These are phyloP conservation scores for Curvularia spicifera DNA, from an alignment of 2,329 filamentous ascomycete species.

Conservation along the genomic window DNA sequence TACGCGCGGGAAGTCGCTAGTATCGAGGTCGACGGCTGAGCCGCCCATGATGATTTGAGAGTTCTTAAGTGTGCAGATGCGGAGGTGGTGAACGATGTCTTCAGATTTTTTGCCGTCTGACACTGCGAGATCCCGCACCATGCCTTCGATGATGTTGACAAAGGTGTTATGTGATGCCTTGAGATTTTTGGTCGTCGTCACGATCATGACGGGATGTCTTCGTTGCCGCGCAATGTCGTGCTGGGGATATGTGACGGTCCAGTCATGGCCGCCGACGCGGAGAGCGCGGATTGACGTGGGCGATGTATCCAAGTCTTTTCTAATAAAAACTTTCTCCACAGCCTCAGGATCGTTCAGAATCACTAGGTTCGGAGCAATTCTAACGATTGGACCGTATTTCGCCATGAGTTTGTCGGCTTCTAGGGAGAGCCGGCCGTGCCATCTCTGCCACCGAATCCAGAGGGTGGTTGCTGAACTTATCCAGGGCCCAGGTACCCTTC, in stretches of 20 bases:
- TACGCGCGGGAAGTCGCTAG: constrained; percentile 21
- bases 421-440: constrained; percentile 27
- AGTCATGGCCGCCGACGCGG: constrained; percentile 29
- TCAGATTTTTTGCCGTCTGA: constrained; percentile 22
- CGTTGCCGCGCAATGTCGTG: constrained; percentile 24
- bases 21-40: constrained; percentile 23
- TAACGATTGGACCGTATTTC: constrained; percentile 26
- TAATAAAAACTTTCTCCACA: constrained; percentile 26
- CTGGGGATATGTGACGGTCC: constrained; percentile 33
- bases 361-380: constrained; percentile 29
- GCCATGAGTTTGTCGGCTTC: constrained; percentile 29
- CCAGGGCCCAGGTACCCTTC: constrained; percentile 26
- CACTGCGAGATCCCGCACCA: constrained; percentile 22
- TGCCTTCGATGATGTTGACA: constrained; percentile 24
- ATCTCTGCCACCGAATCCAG: constrained; percentile 32
- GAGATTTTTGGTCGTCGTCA: constrained; percentile 28
- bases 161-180: constrained; percentile 24
- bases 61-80: constrained; percentile 28
- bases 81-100: constrained; percentile 31
- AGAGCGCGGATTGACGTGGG: constrained; percentile 29
- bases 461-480: constrained; percentile 24
- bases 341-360: constrained; percentile 26
- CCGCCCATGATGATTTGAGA: constrained; percentile 31
- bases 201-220: constrained; percentile 31
- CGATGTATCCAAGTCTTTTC: constrained; percentile 28